Percentiles rank a stretch among this genome's conserved stretches.
These are phyloP conservation scores for Sporobolomyces roseus DNA, from an alignment of 768 basidiomycete genomes.

Conservation along the genomic window DNA sequence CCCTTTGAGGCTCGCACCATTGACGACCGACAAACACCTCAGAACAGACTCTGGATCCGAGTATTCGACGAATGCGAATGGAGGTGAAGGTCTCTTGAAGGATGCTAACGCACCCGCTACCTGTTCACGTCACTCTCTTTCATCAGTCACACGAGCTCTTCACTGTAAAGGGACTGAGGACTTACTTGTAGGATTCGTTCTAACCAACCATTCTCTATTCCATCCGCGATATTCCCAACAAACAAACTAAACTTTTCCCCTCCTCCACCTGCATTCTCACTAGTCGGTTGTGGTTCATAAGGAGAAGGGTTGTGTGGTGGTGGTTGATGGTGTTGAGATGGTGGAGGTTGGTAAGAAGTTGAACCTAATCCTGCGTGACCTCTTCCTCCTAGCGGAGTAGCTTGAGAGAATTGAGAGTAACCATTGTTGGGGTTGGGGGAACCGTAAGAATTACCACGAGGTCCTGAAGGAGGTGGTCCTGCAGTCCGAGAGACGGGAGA, in stretches of 20 bases:
- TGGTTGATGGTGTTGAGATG: slow-evolving; percentile 4
- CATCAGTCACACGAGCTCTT: too few relatives aligned
- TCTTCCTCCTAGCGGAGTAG: too few relatives aligned
- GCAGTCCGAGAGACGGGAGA: slow-evolving; percentile 1
- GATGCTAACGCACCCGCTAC: slow-evolving; percentile 84
- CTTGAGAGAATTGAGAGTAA: too few relatives aligned
- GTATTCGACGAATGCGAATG: slow-evolving; percentile 94
- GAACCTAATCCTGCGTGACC: too few relatives aligned
- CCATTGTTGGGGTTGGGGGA: too few relatives aligned
- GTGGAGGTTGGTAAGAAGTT: neutral
- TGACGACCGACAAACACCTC: slow-evolving; percentile 65
- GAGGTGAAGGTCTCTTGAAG: slow-evolving; percentile 88
- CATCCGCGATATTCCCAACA: slow-evolving; percentile 41
- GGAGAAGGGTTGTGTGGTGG: slow-evolving; percentile 4
- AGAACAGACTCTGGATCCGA: slow-evolving; percentile 89
- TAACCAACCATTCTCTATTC: slow-evolving; percentile 43
- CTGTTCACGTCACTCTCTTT: slow-evolving; percentile 52
- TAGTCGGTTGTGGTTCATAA: neutral
- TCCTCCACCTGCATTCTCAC: too few relatives aligned
- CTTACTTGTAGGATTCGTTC: slow-evolving; percentile 43
- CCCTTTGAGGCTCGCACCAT: slow-evolving; percentile 63
- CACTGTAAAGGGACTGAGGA: neutral
- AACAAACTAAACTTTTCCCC: slow-evolving; percentile 43
- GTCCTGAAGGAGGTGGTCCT: neutral
- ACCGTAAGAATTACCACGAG: slow-evolving; percentile 1